phyloP scores from a whole-genome alignment of 139 green algal species.

The Ettlia oleoabundans region DNA sequence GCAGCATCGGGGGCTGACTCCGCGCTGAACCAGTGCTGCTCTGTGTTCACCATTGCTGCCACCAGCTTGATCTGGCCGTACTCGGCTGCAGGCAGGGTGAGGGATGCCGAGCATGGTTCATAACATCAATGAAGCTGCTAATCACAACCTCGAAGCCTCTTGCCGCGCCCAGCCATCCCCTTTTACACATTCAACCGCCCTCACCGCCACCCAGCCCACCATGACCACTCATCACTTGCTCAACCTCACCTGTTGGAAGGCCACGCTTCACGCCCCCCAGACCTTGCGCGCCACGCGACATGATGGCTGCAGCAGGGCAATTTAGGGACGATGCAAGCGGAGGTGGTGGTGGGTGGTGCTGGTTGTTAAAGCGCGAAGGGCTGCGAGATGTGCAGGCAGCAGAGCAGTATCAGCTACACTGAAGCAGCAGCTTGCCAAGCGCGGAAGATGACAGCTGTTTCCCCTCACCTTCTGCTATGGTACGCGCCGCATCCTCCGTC shows the following conservation, averaged over 20 bases:
- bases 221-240: no score
- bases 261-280: constrained; percentile 28
- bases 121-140: no score
- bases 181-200: no score
- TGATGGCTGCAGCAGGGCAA: constrained; percentile 16
- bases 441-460: no score
- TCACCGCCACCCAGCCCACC: no score
- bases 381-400: background rate
- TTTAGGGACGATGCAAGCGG: no score
- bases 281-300: constrained; percentile 9
- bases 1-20: background rate
- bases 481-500: background rate
- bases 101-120: no score
- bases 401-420: background rate
- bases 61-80: constrained; percentile 51
- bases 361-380: background rate
- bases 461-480: background rate
- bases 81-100: background rate
- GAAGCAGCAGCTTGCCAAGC: background rate
- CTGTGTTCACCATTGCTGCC: constrained; percentile 31
- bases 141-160: no score
- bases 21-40: constrained; percentile 20
- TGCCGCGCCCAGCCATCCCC: no score
- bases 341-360: background rate
- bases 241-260: background rate